Evolutionary conservation across 441 rosid genomes (phyloP).

Genomic region (Populus trichocarpa): DNA sequence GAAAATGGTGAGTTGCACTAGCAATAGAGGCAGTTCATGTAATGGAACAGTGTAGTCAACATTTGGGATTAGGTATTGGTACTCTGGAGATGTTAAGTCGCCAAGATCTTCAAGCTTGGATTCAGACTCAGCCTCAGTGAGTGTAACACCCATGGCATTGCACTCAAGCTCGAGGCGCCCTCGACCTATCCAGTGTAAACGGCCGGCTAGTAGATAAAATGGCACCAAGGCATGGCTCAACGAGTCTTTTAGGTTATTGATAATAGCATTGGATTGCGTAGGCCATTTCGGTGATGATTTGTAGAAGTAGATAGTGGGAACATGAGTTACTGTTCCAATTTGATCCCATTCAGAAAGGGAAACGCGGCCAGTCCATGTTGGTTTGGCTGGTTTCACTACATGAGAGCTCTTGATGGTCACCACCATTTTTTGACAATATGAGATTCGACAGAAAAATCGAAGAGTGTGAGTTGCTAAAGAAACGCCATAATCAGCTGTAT

Average conservation of each 20-base stretch:
- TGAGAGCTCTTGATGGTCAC: constrained; percentile 18
- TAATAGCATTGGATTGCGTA: constrained; percentile 12
- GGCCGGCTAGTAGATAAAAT: constrained; percentile 59
- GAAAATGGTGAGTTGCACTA: constrained; percentile 54
- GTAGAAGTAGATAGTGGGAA: constrained; percentile 57
- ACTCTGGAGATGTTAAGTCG: constrained; percentile 32
- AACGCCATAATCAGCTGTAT: not conserved
- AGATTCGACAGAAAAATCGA: not conserved
- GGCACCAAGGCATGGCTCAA: constrained; percentile 37
- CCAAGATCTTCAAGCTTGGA: constrained; percentile 33
- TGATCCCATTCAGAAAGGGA: constrained; percentile 53
- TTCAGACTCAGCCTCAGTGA: constrained; percentile 45
- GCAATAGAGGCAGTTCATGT: constrained; percentile 35
- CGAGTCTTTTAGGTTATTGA: constrained; percentile 34
- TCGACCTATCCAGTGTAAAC: constrained; percentile 39
- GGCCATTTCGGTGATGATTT: constrained; percentile 25
- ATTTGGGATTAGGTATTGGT: constrained; percentile 34
- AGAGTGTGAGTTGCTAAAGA: not conserved
- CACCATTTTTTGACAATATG: constrained; percentile 6
- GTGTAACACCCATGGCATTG: constrained; percentile 35
- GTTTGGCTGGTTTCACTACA: constrained; percentile 38
- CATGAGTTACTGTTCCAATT: constrained; percentile 44
- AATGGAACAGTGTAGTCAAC: constrained; percentile 37
- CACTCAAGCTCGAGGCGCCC: constrained; percentile 50
- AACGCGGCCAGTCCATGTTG: constrained; percentile 37